Conservation (phyloP, 371 early-diverging fungal genomes). For the Rhizopus arrhizus region DNA sequence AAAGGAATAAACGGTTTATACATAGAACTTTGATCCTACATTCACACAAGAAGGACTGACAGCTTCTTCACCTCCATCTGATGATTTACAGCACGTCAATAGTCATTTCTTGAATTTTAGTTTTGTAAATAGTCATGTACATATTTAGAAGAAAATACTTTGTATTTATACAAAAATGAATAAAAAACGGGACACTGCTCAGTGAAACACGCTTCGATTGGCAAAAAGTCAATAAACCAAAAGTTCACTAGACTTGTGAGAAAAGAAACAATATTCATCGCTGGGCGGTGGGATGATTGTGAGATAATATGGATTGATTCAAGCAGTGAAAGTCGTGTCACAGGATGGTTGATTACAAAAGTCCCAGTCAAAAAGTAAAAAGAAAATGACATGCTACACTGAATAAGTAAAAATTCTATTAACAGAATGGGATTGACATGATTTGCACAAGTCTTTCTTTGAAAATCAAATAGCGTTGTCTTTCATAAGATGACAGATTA, state of each 20-base stretch:
- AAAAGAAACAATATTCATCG: no score
- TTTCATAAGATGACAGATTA: no score
- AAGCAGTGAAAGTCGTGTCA: no score
- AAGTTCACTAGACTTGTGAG: no score
- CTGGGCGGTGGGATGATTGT: no score
- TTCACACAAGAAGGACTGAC: constrained; percentile 35
- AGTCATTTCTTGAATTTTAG: constrained; percentile 43
- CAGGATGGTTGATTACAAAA: no score
- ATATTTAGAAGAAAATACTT: not conserved
- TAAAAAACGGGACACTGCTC: constrained; percentile 27
- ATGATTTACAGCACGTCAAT: constrained; percentile 14
- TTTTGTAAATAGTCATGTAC: constrained; percentile 27
- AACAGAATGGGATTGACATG: no score
- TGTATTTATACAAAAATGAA: not conserved
- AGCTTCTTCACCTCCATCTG: constrained; percentile 8
- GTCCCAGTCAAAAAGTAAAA: constrained; percentile 25
- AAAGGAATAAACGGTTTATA: not conserved
- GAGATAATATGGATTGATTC: no score
- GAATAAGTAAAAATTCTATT: constrained; percentile 40
- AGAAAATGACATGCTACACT: constrained; percentile 76
- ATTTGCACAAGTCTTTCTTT: no score
- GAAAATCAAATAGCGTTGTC: no score
- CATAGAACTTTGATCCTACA: constrained; percentile 40
- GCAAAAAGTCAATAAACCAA: no score
- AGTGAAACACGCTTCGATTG: no score